These are phyloP conservation scores for Phaseolus lunatus DNA, from an alignment of 306 rosid genomes.

Conservation along the genomic window DNA sequence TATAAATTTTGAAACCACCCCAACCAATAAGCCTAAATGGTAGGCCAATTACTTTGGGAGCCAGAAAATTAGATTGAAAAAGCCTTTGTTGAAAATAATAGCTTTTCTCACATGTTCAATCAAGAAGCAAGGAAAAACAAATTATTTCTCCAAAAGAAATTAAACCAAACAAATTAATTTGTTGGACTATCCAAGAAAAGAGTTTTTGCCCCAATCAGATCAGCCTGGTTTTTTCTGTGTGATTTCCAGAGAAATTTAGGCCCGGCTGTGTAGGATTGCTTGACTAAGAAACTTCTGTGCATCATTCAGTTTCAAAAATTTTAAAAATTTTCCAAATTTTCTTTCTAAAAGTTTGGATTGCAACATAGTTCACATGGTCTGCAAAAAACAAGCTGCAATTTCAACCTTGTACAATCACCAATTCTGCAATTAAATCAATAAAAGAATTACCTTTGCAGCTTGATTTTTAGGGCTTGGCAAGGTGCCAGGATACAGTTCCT, in stretches of 20 bases:
- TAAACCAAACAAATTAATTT: too few species aligned
- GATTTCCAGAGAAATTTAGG: too few species aligned
- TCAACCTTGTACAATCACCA: neutral
- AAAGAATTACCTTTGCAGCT: slow-evolving; percentile 73
- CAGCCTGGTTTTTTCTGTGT: neutral
- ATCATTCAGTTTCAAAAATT: neutral
- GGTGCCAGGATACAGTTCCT: slow-evolving; percentile 82
- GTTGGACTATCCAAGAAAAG: too few species aligned
- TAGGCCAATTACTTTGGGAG: neutral
- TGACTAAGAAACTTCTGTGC: neutral
- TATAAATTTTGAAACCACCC: neutral
- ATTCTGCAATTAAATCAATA: slow-evolving; percentile 3
- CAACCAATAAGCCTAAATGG: neutral
- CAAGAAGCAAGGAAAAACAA: neutral
- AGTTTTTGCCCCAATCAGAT: neutral
- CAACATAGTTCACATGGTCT: slow-evolving; percentile 6
- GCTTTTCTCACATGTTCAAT: neutral
- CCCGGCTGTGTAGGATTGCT: too few species aligned
- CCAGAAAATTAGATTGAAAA: neutral
- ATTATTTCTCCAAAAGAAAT: neutral
- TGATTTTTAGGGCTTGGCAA: slow-evolving; percentile 81
- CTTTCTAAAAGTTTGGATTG: neutral
- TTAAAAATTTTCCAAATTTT: neutral
- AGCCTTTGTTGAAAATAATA: neutral
- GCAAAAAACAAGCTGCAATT: slow-evolving; percentile 32